Base-by-base conservation (phyloP, 371 early-diverging fungal species). In the Actinomucor elegans region DNA sequence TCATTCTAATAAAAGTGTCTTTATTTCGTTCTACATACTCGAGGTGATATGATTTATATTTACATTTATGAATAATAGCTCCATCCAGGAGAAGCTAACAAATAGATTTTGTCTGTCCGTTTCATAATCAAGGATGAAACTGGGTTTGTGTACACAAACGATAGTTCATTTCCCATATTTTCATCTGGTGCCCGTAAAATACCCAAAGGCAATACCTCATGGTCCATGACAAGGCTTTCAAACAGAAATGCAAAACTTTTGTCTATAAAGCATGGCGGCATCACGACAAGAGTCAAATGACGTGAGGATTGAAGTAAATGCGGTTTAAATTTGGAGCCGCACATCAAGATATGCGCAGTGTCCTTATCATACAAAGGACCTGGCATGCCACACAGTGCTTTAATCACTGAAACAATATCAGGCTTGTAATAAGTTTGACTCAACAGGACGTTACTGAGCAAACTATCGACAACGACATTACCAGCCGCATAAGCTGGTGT, bases 81-180 rank as follows among this genome's bases (percentile, higher is more conserved):
- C 67, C 67, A 67, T 7, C 67, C 67, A 34, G 59, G 60, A 18
- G 67, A 53, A 35, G 67, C 59, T 24, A 67, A 26, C 15, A 63
- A 24, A 51, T 69, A 69, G 11, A 69, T 45, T 14, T 48, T 55
- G 23, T 69, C 69, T n/a, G 62, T 46, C 15, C 52, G 36, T 43
- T 49, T 65, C 54, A 69, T 38, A 12, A 69, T 44, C 14, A 69
- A 48, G 1, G 69, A 64, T 31, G 69, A 68, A 18, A 80, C 63
- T 5, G 80, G 80, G 37, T 80, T 80, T 4, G 75, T 73, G 55
- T 75, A 80, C 7, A 80, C 77, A 63, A 80, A 80, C 1, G 80
- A 71, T 7, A 65, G 38, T 4, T 66, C 57, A 42, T 80, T 77
- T 14, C 77, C 75, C 58, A 76, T 56, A 21, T 69, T 58, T n/a